Conservation (phyloP, 2,329 filamentous ascomycete genomes). For the Sphaceloma murrayae region DNA sequence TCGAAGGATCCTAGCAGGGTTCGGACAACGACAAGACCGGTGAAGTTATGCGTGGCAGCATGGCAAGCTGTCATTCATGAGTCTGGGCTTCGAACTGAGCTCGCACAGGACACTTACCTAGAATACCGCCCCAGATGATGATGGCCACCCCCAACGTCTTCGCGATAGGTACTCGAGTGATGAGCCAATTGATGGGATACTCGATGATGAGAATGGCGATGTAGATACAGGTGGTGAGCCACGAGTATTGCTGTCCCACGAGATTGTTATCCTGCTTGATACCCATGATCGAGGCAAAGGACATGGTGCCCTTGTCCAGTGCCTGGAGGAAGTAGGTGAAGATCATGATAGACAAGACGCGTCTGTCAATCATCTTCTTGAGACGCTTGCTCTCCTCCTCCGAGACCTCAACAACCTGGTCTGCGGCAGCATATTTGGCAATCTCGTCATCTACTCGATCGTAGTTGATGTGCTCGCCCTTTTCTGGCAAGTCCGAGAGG, state of each 20-base stretch:
- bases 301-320: slow-evolving; percentile 58
- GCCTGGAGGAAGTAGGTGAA: slow-evolving; percentile 63
- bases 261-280: slow-evolving; percentile 30
- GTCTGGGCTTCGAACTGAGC: background rate
- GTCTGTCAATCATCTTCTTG: slow-evolving; percentile 55
- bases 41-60: slow-evolving; percentile 52
- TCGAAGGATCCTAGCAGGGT: slow-evolving; percentile 63
- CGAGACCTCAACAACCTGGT: slow-evolving; percentile 45
- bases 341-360: slow-evolving; percentile 62
- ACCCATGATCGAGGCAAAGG: slow-evolving; percentile 28
- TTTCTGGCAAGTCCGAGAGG: slow-evolving; percentile 35
- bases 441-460: slow-evolving; percentile 59
- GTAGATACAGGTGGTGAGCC: slow-evolving; percentile 67
- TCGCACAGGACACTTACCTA: slow-evolving; percentile 26
- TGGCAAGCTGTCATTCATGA: slow-evolving; percentile 39
- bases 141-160: slow-evolving; percentile 56
- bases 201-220: slow-evolving; percentile 61
- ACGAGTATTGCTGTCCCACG: slow-evolving; percentile 49
- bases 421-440: slow-evolving; percentile 55
- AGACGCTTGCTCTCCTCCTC: slow-evolving; percentile 52
- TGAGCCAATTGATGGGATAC: slow-evolving; percentile 57
- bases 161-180: slow-evolving; percentile 51
- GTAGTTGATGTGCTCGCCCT: slow-evolving; percentile 48
- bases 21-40: slow-evolving; percentile 49
- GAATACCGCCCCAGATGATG: slow-evolving; percentile 51